Evolutionary conservation across 1,139 yeast genomes (phyloP), one percentile per base, ranked within the genome.

Genomic region (Magnusiomyces magnusii): DNA sequence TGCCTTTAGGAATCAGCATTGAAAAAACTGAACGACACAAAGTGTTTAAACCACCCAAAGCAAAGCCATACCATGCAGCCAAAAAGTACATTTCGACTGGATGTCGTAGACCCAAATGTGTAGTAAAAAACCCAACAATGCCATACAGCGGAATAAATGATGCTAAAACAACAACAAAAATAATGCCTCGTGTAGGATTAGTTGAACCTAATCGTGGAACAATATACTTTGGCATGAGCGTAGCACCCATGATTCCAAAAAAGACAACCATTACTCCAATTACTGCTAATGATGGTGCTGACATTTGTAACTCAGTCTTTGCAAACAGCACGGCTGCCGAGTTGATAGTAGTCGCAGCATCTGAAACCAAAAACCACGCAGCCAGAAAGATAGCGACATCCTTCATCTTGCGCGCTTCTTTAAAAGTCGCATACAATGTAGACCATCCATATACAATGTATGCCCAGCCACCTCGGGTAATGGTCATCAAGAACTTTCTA

Each of bases 311-410:
- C 61, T 85, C 85, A 0, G 86, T 80, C 56, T 83, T 81, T 0
- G 90, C 87, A 72, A 86, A 86, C 53, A 86, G 68, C 28, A 86
- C 80, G 0, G 92, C 90, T 0, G 91, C 84, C 0, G 89, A 83
- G 68, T 85, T 85, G 60, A 86, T 85, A 0, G 92, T 86, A 1
- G 89, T 84, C 21, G 85, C 74, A 1, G 88, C 84, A 19, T 41
- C n/a, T 41, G 21, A 41, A 41, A 41, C 17, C 44, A 41, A 7
- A 41, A n/a, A 41, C 21, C 44, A 13, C 19, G 21, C n/a, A 41
- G 44, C 21, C 44, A 41, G 19, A 41, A 41, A 41, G 3, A 41
- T n/a, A 41, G 44, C 44, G 21, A 41, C 21, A n/a, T 41, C 44
- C 17, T 41, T 77, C 67, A 86, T 71, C 54, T 80, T 71, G 1